Conservation (phyloP, 2,329 filamentous ascomycete genomes). For the Metarhizium robertsii region DNA sequence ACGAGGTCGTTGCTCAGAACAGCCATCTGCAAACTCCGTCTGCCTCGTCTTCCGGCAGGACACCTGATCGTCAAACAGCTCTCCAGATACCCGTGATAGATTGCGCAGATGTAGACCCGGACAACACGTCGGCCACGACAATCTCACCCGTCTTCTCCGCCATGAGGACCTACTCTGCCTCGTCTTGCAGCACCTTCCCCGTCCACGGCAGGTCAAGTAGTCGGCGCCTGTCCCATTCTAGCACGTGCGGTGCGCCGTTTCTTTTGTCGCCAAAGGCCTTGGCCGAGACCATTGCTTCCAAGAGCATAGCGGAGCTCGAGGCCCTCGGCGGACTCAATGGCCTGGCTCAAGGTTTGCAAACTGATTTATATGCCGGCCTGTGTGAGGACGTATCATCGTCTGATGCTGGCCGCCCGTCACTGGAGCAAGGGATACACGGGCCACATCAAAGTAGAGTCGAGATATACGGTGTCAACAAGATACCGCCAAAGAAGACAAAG, state of each 20-base stretch:
- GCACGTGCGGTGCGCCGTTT: background rate
- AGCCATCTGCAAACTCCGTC: background rate
- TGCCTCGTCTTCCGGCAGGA: background rate
- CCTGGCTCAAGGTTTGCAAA: background rate
- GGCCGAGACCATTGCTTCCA: background rate
- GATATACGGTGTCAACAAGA: background rate
- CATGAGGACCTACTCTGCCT: background rate
- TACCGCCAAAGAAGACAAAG: constrained; percentile 1
- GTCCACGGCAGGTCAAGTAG: background rate
- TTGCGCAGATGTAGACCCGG: background rate
- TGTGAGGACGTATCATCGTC: background rate
- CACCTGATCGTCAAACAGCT: background rate
- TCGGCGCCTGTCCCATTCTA: background rate
- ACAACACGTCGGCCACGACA: background rate
- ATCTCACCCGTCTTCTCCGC: background rate
- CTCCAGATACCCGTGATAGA: background rate
- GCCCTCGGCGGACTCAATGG: constrained; percentile 2
- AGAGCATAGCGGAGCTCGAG: constrained; percentile 4
- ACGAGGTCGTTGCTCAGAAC: background rate
- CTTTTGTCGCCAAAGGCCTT: background rate
- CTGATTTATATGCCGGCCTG: constrained; percentile 2
- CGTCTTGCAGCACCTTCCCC: background rate
- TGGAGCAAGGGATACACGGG: too few relatives aligned
- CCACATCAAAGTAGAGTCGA: background rate
- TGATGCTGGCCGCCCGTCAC: background rate